Evolutionary conservation across 2,329 filamentous ascomycete species (phyloP).

Genomic region (Beauveria caledonica): DNA sequence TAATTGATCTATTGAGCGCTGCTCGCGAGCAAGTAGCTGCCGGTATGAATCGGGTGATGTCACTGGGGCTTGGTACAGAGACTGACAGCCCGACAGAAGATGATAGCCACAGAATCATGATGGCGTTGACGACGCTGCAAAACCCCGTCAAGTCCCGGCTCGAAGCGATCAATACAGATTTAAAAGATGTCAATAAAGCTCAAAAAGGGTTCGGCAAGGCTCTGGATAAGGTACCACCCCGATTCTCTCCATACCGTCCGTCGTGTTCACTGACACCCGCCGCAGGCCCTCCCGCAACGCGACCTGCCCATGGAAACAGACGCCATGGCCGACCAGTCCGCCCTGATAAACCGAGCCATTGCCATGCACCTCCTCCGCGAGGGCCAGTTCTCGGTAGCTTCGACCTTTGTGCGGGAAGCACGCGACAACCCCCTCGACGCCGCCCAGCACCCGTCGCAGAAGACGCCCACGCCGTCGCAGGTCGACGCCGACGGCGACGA

Average conservation of each 20-base stretch:
- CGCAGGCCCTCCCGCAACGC: conserved; percentile 36
- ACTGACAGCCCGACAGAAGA: conserved; percentile 21
- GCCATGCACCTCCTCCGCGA: conserved; percentile 94
- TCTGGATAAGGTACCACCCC: conserved; percentile 62
- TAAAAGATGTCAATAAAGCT: conserved; percentile 75
- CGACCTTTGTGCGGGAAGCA: conserved; percentile 72
- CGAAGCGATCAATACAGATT: conserved; percentile 68
- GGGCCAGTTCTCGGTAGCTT: conserved; percentile 83
- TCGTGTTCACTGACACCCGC: conserved; percentile 14
- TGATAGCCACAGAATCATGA: conserved; percentile 51
- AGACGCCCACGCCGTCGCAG: conserved; percentile 14
- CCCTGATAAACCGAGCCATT: conserved; percentile 84
- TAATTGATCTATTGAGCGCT: conserved; percentile 66
- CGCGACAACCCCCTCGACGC: conserved; percentile 26
- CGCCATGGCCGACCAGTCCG: conserved; percentile 64
- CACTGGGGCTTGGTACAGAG: background rate
- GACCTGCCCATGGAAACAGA: conserved; percentile 73
- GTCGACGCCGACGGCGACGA: conserved; percentile 19
- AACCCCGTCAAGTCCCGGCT: conserved; percentile 76
- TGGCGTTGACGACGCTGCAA: conserved; percentile 76
- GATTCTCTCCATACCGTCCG: background rate
- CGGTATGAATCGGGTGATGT: conserved; percentile 36
- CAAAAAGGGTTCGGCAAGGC: conserved; percentile 80
- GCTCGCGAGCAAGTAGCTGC: conserved; percentile 66
- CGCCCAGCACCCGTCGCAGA: background rate